Base-by-base conservation (phyloP, 2,329 filamentous ascomycete species). In the Neoscytalidium dimidiatum region DNA sequence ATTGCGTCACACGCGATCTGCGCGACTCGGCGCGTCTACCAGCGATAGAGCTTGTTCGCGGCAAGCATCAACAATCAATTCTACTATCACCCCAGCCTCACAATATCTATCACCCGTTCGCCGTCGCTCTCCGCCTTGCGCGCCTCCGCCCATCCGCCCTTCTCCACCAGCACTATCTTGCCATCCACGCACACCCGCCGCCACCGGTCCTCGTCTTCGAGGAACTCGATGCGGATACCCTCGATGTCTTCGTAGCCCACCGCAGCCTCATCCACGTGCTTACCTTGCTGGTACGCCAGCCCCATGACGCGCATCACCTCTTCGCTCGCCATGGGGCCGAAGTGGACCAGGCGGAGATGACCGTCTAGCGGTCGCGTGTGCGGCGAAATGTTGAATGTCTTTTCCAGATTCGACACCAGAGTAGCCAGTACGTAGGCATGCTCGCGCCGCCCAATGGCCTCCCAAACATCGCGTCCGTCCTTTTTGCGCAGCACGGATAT, bases 121-220 rank as follows among this genome's bases (percentile, higher is more conserved):
- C 28, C 71, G 33, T 71, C 70, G 17, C 38, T 31, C 8, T 75
- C 73, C 26, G 85, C 82, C 71, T 79, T 85, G 67, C 75, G 77
- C 0, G 97, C 84, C 66, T 87, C 85, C 76, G 96, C 86, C 83
- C 86, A 89, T 0, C 93, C 93, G 1, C 85, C 88, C 60, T 82
- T 75, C 21, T 90, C 89, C 0, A 97, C 80, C 66, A 86, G 84
- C 3, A 97, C 86, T 71, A 96, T 96, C 62, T 90, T 92, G 3
- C 94, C 94, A 76, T 98, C 94, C n/a, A 98, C 83, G 75, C 94
- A 98, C 14, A 96, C 85, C 72, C 94, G 87, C 67, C 94, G 84
- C 93, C 93, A 97, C 61, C 88, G 82, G 0, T 81, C 81, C n/a
- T 92, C 87, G 17, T 85, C 81, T 71, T 95, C 91, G 7, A 63